Evolutionary conservation across 2,329 filamentous ascomycete genomes (phyloP).

Genomic region (Ophiostoma ulmi): DNA sequence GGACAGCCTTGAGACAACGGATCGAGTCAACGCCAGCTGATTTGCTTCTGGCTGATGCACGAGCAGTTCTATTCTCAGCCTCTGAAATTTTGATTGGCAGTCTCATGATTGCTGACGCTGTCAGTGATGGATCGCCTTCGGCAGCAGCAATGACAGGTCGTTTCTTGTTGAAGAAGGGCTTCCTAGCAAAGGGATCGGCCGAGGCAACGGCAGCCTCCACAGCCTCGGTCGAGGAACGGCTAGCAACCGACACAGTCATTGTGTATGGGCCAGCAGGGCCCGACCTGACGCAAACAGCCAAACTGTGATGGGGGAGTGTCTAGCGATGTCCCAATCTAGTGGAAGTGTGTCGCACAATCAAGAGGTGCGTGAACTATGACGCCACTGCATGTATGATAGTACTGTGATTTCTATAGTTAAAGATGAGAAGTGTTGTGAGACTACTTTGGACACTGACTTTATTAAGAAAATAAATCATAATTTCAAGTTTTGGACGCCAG

Average conservation of each 20-base stretch:
- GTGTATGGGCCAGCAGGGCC: conserved; percentile 35
- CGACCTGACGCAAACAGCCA: conserved; percentile 14
- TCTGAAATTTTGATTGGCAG: conserved; percentile 43
- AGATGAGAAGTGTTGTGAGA: too few relatives aligned
- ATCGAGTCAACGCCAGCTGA: conserved; percentile 36
- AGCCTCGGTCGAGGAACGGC: conserved; percentile 28
- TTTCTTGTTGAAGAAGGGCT: conserved; percentile 36
- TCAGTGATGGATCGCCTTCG: conserved; percentile 36
- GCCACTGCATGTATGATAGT: too few relatives aligned
- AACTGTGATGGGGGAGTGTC: neutral
- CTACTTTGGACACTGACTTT: too few relatives aligned
- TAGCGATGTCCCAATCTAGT: too few relatives aligned
- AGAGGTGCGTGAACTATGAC: too few relatives aligned
- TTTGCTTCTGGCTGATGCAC: conserved; percentile 43
- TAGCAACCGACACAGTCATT: conserved; percentile 35
- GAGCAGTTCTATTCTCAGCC: conserved; percentile 41
- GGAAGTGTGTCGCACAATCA: too few relatives aligned
- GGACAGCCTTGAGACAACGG: conserved; percentile 38
- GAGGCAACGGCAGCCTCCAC: conserved; percentile 19
- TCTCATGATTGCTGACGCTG: conserved; percentile 41
- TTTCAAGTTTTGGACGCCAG: too few relatives aligned
- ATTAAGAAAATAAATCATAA: too few relatives aligned
- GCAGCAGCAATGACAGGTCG: conserved; percentile 39
- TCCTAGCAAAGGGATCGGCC: conserved; percentile 29
- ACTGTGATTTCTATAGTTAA: too few relatives aligned